Conservation (phyloP, 2,329 filamentous ascomycete genomes). For the Fusarium cicatricum region DNA sequence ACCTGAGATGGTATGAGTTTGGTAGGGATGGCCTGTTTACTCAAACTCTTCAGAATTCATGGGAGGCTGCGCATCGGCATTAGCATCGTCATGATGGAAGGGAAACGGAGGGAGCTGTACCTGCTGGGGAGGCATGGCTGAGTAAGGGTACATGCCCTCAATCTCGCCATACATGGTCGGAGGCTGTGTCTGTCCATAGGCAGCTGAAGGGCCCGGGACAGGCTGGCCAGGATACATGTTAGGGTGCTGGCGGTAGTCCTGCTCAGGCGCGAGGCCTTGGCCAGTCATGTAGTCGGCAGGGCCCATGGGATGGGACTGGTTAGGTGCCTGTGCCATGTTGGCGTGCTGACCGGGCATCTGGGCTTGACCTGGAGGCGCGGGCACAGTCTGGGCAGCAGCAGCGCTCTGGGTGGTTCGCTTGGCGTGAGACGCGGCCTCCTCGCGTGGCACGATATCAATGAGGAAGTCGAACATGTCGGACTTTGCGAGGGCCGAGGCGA, state of each 20-base stretch:
- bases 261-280: slow-evolving; percentile 71
- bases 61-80: slow-evolving; percentile 45
- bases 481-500: slow-evolving; percentile 93
- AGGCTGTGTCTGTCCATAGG: slow-evolving; percentile 80
- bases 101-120: slow-evolving; percentile 57
- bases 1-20: background rate
- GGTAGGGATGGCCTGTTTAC: slow-evolving; percentile 32
- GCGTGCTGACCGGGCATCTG: slow-evolving; percentile 63
- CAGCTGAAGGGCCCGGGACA: slow-evolving; percentile 73
- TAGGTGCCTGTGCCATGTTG: slow-evolving; percentile 61
- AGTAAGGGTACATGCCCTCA: slow-evolving; percentile 86
- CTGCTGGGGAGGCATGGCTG: slow-evolving; percentile 82
- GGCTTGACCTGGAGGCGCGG: slow-evolving; percentile 59
- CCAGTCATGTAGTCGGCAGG: slow-evolving; percentile 69
- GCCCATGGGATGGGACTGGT: slow-evolving; percentile 67
- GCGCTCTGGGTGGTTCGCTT: slow-evolving; percentile 72
- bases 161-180: slow-evolving; percentile 78
- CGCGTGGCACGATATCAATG: slow-evolving; percentile 96
- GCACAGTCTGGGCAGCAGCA: slow-evolving; percentile 52
- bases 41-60: slow-evolving; percentile 59
- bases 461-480: slow-evolving; percentile 99
- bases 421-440: slow-evolving; percentile 86
- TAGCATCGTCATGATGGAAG: slow-evolving; percentile 12
- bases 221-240: slow-evolving; percentile 85
- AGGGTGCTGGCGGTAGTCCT: slow-evolving; percentile 81